Percentiles rank a stretch among this genome's conserved stretches.
These are phyloP conservation scores for Cupressus sempervirens DNA, from an alignment of 75 land plant species.

Conservation along the genomic window DNA sequence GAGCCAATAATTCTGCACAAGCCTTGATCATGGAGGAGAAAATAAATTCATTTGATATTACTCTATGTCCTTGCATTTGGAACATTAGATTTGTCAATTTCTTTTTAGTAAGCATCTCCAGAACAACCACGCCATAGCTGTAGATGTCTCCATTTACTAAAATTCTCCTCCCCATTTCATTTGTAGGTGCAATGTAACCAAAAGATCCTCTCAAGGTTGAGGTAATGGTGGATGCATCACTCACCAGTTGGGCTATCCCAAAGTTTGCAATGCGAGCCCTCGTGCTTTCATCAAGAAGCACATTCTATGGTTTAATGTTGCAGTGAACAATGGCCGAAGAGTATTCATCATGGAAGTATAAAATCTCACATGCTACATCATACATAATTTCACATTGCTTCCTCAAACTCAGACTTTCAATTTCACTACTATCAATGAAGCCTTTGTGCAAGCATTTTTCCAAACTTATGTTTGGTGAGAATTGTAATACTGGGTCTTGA, in stretches of 20 bases:
- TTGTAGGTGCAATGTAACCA: constrained; percentile 11
- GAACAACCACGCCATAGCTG: constrained; percentile 21
- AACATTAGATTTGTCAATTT: constrained; percentile 14
- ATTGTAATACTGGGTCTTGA: constrained; percentile 26
- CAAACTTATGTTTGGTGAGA: constrained; percentile 26
- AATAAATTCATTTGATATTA: background rate
- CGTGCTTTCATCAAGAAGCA: constrained; percentile 1
- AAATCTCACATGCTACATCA: background rate
- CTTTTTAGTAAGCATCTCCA: constrained; percentile 14
- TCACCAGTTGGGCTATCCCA: background rate
- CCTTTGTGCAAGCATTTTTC: constrained; percentile 17
- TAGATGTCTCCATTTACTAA: constrained; percentile 20
- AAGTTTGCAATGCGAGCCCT: background rate
- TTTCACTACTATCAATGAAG: background rate
- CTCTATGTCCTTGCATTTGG: constrained; percentile 12
- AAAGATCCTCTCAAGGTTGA: background rate
- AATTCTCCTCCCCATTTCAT: constrained; percentile 10
- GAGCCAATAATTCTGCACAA: background rate
- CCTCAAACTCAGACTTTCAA: constrained; percentile 11
- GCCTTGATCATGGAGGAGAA: background rate
- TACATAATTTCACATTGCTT: constrained; percentile 14
- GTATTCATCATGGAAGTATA: constrained; percentile 1
- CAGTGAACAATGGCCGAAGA: background rate
- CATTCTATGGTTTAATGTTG: constrained; percentile 8
- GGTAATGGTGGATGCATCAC: background rate